phyloP scores from a whole-genome alignment of 192 early-diverging fungal species.

The Coemansia sp. region DNA sequence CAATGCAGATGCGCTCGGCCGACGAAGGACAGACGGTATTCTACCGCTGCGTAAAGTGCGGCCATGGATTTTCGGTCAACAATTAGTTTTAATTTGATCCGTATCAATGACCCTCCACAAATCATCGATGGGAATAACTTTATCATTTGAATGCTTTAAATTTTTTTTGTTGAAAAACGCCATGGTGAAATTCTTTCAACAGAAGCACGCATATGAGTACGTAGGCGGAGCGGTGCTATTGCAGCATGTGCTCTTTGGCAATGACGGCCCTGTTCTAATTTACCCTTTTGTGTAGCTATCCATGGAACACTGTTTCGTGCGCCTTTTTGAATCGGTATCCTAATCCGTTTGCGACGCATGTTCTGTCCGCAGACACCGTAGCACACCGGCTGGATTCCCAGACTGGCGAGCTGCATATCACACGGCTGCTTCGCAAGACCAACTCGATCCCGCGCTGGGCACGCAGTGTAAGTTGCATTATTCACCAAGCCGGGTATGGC shows the following conservation, averaged over 20 bases:
- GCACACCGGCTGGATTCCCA: conserved; percentile 76
- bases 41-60: conserved; percentile 94
- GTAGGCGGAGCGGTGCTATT: conserved; percentile 4
- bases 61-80: conserved; percentile 61
- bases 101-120: too few species aligned
- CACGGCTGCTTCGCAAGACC: conserved; percentile 86
- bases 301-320: conserved; percentile 81
- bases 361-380: conserved; percentile 89
- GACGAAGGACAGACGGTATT: conserved; percentile 99
- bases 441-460: conserved; percentile 89
- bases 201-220: conserved; percentile 71
- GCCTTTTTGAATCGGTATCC: conserved; percentile 96
- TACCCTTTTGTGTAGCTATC: conserved; percentile 42
- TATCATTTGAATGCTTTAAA: background rate
- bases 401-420: conserved; percentile 79
- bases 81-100: conserved; percentile 19
- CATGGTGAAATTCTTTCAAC: conserved; percentile 85
- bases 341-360: conserved; percentile 96
- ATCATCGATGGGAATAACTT: background rate
- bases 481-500: background rate
- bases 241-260: background rate
- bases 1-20: conserved; percentile 94
- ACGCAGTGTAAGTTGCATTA: conserved; percentile 36
- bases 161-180: conserved; percentile 1
- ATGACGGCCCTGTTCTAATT: too few species aligned